Conservation (phyloP, 1,139 yeast species). For the Pichia sp. region DNA sequence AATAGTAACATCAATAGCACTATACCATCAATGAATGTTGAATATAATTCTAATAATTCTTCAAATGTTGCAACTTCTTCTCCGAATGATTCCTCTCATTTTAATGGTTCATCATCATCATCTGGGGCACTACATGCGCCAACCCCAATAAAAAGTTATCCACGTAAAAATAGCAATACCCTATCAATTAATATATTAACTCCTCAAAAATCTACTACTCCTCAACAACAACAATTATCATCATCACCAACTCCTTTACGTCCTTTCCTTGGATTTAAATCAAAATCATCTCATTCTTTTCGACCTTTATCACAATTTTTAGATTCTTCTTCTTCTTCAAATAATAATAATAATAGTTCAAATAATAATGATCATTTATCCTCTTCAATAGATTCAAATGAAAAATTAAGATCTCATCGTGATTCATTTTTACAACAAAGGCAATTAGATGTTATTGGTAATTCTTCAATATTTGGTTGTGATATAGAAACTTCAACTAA, state of each 20-base stretch:
- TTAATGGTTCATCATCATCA: too few relatives aligned
- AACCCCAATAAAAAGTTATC: background rate
- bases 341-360: background rate
- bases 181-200: slow-evolving; percentile 7
- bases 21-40: background rate
- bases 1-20: background rate
- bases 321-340: slow-evolving; percentile 14
- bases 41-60: background rate
- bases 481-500: slow-evolving; percentile 64
- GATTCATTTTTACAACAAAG: slow-evolving; percentile 46
- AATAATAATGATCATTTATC: slow-evolving; percentile 8
- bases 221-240: slow-evolving; percentile 8
- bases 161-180: slow-evolving; percentile 9
- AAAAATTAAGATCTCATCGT: slow-evolving; percentile 42
- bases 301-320: slow-evolving; percentile 23
- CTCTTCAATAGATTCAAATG: slow-evolving; percentile 23
- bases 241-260: slow-evolving; percentile 24
- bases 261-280: slow-evolving; percentile 28
- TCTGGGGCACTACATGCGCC: background rate
- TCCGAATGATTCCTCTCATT: background rate
- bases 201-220: slow-evolving; percentile 6
- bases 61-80: background rate
- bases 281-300: slow-evolving; percentile 28
- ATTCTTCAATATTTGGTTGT: slow-evolving; percentile 75
- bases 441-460: slow-evolving; percentile 29